phyloP scores from a whole-genome alignment of 495 filamentous ascomycete species.

The Aspergillus saccharolyticus region DNA sequence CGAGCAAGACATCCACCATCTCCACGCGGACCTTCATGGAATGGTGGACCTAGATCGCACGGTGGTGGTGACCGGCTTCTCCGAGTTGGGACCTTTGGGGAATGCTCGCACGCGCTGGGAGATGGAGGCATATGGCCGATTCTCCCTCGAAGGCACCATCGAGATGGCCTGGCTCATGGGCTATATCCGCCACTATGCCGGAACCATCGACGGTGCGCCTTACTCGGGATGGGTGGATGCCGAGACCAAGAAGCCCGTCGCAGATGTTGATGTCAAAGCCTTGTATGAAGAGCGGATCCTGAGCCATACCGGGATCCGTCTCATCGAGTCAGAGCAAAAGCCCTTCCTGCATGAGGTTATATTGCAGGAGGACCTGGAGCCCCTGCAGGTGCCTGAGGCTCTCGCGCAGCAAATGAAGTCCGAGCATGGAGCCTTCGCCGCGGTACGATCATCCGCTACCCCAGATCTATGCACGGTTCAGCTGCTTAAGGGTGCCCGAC shows the following conservation, averaged over 20 bases:
- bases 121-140: constrained; percentile 92
- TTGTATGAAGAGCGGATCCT: constrained; percentile 94
- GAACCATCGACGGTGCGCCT: constrained; percentile 80
- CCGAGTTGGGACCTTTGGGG: constrained; percentile 94
- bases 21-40: constrained; percentile 53
- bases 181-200: constrained; percentile 94
- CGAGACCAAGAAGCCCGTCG: constrained; percentile 89
- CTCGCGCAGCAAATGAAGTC: constrained; percentile 92
- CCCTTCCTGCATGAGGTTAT: constrained; percentile 93
- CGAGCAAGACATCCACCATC: neutral
- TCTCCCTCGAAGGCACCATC: constrained; percentile 95
- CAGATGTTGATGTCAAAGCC: constrained; percentile 90
- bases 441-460: constrained; percentile 77
- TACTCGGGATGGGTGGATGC: constrained; percentile 96
- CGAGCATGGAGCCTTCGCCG: constrained; percentile 88
- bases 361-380: constrained; percentile 89
- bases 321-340: constrained; percentile 96
- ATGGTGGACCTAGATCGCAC: constrained; percentile 98
- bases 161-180: constrained; percentile 99
- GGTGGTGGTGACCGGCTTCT: constrained; percentile 91
- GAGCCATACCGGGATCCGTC: constrained; percentile 90
- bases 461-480: constrained; percentile 31
- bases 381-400: constrained; percentile 92
- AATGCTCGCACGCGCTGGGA: constrained; percentile 96
- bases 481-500: constrained; percentile 87